A percentile compares a stretch with the other conserved stretches of the same genome.
Evolutionary conservation across 2,329 filamentous ascomycete species (phyloP).

Genomic region (Passalora sequoiae): DNA sequence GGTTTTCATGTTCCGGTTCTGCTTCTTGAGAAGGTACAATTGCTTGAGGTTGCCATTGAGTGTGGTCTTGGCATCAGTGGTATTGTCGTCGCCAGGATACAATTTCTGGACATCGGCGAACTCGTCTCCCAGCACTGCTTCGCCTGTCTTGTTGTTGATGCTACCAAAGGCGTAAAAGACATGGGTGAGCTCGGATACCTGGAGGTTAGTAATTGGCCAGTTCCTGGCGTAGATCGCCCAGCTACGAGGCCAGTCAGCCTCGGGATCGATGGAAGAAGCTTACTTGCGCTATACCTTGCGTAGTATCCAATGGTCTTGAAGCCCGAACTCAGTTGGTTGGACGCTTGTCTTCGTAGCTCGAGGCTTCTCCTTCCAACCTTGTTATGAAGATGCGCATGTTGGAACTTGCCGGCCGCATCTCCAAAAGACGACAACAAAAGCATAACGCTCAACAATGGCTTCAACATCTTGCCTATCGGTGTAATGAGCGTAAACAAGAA

Average conservation of each 20-base stretch:
- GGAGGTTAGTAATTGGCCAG: slow-evolving; percentile 74
- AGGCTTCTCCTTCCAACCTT: neutral
- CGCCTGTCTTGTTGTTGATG: slow-evolving; percentile 68
- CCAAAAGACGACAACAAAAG: slow-evolving; percentile 7
- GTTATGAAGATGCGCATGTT: slow-evolving; percentile 16
- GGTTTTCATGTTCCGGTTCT: slow-evolving; percentile 68
- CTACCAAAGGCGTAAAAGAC: slow-evolving; percentile 88
- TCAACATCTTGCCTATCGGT: neutral
- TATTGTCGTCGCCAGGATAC: slow-evolving; percentile 60
- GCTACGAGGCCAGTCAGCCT: too few species aligned
- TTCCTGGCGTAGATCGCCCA: slow-evolving; percentile 63
- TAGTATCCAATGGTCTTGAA: slow-evolving; percentile 68
- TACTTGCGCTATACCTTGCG: slow-evolving; percentile 55
- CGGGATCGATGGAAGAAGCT: too few species aligned
- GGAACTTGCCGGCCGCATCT: neutral
- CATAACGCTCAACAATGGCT: neutral
- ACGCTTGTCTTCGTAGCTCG: neutral
- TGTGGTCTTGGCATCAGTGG: slow-evolving; percentile 5
- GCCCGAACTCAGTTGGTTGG: slow-evolving; percentile 32
- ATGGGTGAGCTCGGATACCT: slow-evolving; percentile 74
- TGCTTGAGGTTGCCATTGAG: slow-evolving; percentile 72
- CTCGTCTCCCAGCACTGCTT: slow-evolving; percentile 65
- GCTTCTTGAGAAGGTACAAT: slow-evolving; percentile 67
- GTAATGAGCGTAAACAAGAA: neutral
- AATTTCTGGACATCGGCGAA: slow-evolving; percentile 65